Percentiles rank a stretch among this genome's conserved stretches.
Conservation (phyloP, 768 basidiomycete genomes). For the Termitomyces sp. region DNA sequence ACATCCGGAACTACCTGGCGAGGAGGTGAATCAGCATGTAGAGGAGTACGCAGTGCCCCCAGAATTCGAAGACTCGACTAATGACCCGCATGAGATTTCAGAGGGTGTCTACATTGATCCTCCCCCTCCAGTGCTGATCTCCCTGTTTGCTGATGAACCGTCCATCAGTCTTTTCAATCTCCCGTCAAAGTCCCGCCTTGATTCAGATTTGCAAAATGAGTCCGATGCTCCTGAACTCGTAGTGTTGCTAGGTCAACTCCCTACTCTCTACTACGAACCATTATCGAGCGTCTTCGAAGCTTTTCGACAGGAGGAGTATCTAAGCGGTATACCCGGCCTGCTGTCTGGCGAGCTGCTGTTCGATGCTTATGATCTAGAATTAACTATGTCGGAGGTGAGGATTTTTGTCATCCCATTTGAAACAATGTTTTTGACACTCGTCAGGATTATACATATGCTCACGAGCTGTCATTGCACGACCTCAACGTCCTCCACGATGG, state of each 20-base stretch:
- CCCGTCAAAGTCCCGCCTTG: conserved; percentile 26
- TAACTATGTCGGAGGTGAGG: conserved; percentile 63
- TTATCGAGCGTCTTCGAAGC: conserved; percentile 67
- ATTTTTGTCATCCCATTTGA: neutral
- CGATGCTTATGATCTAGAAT: conserved; percentile 66
- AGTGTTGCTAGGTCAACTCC: conserved; percentile 58
- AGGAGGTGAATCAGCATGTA: neutral
- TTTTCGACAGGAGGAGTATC: conserved; percentile 56
- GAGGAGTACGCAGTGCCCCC: neutral
- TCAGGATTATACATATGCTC: conserved; percentile 68
- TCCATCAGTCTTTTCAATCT: conserved; percentile 56
- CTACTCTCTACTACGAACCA: conserved; percentile 77
- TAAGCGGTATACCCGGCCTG: conserved; percentile 43
- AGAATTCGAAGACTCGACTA: conserved; percentile 14
- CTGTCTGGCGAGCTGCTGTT: conserved; percentile 61
- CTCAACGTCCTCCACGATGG: conserved; percentile 68
- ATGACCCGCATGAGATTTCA: conserved; percentile 56
- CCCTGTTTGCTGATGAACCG: conserved; percentile 34
- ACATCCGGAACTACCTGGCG: neutral
- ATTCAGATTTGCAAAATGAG: conserved; percentile 20
- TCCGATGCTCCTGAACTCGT: conserved; percentile 18
- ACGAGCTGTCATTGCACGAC: conserved; percentile 70
- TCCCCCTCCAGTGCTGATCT: conserved; percentile 64
- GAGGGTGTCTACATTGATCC: conserved; percentile 74
- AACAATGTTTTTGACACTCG: neutral